Evolutionary conservation across 768 basidiomycete genomes (phyloP).

Genomic region (Hirschioporus abietinus): DNA sequence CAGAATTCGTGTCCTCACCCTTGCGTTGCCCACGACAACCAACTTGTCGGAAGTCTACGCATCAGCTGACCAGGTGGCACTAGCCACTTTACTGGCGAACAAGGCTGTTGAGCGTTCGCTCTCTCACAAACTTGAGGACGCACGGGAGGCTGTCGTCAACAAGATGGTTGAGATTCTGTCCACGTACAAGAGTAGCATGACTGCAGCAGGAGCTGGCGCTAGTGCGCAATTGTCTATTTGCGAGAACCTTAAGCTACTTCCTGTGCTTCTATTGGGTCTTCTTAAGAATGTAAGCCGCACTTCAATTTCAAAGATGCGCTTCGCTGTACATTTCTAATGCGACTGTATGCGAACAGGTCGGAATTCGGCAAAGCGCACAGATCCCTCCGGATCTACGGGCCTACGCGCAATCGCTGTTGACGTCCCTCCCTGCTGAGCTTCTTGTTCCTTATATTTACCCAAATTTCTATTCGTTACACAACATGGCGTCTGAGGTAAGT

Average conservation of each 20-base stretch:
- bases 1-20: slow-evolving; percentile 86
- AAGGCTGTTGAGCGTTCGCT: slow-evolving; percentile 89
- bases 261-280: slow-evolving; percentile 82
- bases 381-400: slow-evolving; percentile 96
- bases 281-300: slow-evolving; percentile 76
- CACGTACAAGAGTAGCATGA: slow-evolving; percentile 95
- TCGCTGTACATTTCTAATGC: neutral
- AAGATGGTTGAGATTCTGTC: slow-evolving; percentile 79
- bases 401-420: slow-evolving; percentile 89
- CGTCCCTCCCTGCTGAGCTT: slow-evolving; percentile 84
- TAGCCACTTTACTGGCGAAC: slow-evolving; percentile 80
- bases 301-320: neutral
- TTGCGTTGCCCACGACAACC: slow-evolving; percentile 81
- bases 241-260: slow-evolving; percentile 93
- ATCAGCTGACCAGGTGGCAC: slow-evolving; percentile 84
- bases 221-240: slow-evolving; percentile 90
- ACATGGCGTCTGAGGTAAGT: slow-evolving; percentile 86
- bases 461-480: slow-evolving; percentile 91
- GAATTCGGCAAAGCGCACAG: slow-evolving; percentile 90
- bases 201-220: slow-evolving; percentile 86
- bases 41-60: slow-evolving; percentile 87
- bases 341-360: slow-evolving; percentile 50
- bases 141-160: slow-evolving; percentile 77
- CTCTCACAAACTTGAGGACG: slow-evolving; percentile 84
- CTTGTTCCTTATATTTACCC: slow-evolving; percentile 95